Percentiles rank a stretch among this genome's conserved stretches.
phyloP scores from a whole-genome alignment of 1,284 basidiomycete species.

The Kwoniella shivajii region DNA sequence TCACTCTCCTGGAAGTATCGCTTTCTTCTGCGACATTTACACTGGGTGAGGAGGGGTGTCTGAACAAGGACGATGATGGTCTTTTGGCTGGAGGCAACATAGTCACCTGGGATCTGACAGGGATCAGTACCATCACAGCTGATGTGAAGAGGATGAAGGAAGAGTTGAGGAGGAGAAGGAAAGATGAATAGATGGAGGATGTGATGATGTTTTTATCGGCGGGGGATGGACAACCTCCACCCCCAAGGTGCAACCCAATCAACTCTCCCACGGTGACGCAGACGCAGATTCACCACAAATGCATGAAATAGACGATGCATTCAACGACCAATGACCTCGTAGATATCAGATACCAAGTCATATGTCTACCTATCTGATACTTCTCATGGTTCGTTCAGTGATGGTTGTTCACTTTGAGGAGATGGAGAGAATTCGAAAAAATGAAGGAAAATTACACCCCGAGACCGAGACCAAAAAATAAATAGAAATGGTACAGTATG shows the following conservation, averaged over 20 bases:
- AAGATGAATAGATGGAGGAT: background rate
- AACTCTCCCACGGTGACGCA: conserved; percentile 16
- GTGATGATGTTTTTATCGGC: background rate
- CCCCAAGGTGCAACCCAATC: background rate
- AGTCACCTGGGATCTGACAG: no score
- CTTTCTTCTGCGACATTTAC: conserved; percentile 1
- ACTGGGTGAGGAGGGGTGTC: background rate
- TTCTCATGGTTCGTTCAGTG: no score
- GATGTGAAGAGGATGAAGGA: no score
- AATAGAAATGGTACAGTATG: background rate
- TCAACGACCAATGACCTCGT: no score
- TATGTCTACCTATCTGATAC: no score
- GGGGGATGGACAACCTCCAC: conserved; percentile 2
- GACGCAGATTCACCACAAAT: background rate
- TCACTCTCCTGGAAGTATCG: conserved; percentile 6
- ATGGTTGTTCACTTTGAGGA: no score
- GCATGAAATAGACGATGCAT: background rate
- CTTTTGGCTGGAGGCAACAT: no score
- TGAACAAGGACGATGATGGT: background rate
- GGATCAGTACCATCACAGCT: no score
- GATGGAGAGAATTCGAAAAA: no score
- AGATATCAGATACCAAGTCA: no score
- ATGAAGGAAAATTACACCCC: background rate
- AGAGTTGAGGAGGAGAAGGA: background rate
- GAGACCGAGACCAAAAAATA: background rate